Evolutionary conservation across 768 basidiomycete species (phyloP).

Genomic region (Chiua virens): DNA sequence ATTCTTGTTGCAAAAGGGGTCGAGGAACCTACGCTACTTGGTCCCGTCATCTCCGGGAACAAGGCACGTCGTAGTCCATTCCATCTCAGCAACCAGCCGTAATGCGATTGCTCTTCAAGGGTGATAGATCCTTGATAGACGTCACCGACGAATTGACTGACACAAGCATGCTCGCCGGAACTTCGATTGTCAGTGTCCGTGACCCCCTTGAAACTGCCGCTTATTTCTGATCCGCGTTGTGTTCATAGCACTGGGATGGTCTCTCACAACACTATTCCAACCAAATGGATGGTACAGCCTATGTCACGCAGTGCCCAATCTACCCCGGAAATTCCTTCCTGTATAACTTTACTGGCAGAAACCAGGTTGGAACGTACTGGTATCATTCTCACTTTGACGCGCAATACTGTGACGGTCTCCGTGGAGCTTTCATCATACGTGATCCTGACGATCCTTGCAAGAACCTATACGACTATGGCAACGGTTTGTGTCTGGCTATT

Average conservation of each 20-base stretch:
- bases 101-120: slow-evolving; percentile 3
- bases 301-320: slow-evolving; percentile 44
- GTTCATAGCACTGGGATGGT: slow-evolving; percentile 31
- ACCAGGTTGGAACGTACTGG: slow-evolving; percentile 43
- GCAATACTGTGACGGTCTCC: slow-evolving; percentile 41
- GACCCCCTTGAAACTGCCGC: not conserved
- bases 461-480: slow-evolving; percentile 17
- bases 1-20: slow-evolving; percentile 34
- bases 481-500: slow-evolving; percentile 13
- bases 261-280: slow-evolving; percentile 22
- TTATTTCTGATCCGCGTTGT: not conserved
- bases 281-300: slow-evolving; percentile 33
- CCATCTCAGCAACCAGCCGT: not conserved
- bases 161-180: slow-evolving; percentile 17
- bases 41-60: slow-evolving; percentile 40
- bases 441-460: slow-evolving; percentile 31
- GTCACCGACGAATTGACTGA: slow-evolving; percentile 19
- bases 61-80: slow-evolving; percentile 25
- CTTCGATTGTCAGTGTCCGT: slow-evolving; percentile 19
- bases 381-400: slow-evolving; percentile 23
- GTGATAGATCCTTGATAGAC: slow-evolving; percentile 18
- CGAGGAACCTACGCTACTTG: slow-evolving; percentile 34
- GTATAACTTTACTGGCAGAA: slow-evolving; percentile 33
- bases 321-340: slow-evolving; percentile 32
- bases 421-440: slow-evolving; percentile 46